These are phyloP conservation scores for Pseudonitzschia pungens DNA, from an alignment of 108 stramenopile species.

Conservation along the genomic window DNA sequence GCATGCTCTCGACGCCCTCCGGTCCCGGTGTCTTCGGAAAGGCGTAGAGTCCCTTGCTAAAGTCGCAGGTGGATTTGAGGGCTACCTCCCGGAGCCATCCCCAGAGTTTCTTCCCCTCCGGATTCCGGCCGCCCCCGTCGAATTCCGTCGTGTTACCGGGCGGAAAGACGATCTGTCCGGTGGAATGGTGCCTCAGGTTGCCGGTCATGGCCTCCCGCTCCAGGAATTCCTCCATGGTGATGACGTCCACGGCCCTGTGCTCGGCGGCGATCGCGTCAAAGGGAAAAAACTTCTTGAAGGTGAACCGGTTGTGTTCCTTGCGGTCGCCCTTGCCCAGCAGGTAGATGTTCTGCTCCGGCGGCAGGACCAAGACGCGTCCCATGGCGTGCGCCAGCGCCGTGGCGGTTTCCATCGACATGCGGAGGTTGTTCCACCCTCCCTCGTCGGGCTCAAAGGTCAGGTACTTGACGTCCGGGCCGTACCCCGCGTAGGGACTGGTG, in stretches of 20 bases:
- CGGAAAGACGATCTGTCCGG: slow-evolving; percentile 57
- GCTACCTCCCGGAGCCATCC: slow-evolving; percentile 26
- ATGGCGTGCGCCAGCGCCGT: slow-evolving; percentile 82
- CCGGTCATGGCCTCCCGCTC: slow-evolving; percentile 56
- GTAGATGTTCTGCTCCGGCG: slow-evolving; percentile 75
- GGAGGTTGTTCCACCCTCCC: slow-evolving; percentile 96
- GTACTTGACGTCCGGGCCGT: slow-evolving; percentile 43
- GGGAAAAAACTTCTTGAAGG: slow-evolving; percentile 79
- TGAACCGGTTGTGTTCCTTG: slow-evolving; percentile 59
- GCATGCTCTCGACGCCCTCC: slow-evolving; percentile 45
- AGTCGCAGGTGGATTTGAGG: slow-evolving; percentile 52
- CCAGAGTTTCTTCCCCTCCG: slow-evolving; percentile 17
- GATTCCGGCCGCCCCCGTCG: slow-evolving; percentile 46
- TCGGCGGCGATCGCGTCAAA: slow-evolving; percentile 65
- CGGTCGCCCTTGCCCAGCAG: slow-evolving; percentile 27
- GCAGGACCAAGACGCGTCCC: slow-evolving; percentile 88
- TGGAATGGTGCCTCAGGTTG: slow-evolving; percentile 36
- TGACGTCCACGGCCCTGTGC: slow-evolving; percentile 74
- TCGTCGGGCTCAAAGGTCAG: slow-evolving; percentile 90
- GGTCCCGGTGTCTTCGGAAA: slow-evolving; percentile 49
- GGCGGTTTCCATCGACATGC: slow-evolving; percentile 92
- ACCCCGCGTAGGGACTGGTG: slow-evolving; percentile 46
- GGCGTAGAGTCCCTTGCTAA: slow-evolving; percentile 56
- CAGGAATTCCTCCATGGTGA: slow-evolving; percentile 86
- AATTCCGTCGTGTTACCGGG: slow-evolving; percentile 41